Conservation (phyloP, 495 filamentous ascomycete species). For the Pseudotulostoma volvatum region DNA sequence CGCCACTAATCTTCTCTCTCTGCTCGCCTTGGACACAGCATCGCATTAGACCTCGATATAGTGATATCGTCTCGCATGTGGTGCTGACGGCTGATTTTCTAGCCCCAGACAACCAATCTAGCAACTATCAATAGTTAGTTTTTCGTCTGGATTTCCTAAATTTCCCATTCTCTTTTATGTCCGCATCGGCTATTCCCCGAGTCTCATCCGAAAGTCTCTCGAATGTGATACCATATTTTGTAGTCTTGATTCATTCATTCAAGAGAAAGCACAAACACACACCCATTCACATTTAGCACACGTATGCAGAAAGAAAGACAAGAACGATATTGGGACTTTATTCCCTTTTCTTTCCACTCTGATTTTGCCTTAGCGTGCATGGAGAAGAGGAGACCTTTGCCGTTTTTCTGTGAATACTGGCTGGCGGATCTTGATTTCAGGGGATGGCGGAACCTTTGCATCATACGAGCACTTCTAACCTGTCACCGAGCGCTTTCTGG, state of each 20-base stretch:
- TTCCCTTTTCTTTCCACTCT: neutral
- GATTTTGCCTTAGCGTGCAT: neutral
- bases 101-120: slow-evolving; percentile 8
- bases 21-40: slow-evolving; percentile 5
- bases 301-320: neutral
- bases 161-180: neutral
- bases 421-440: slow-evolving; percentile 1
- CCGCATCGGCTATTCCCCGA: neutral
- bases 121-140: slow-evolving; percentile 3
- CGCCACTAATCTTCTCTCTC: slow-evolving; percentile 1
- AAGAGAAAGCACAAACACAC: neutral
- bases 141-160: slow-evolving; percentile 1
- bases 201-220: slow-evolving; percentile 1
- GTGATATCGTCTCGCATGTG: slow-evolving; percentile 6
- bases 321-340: neutral
- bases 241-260: neutral
- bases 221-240: slow-evolving; percentile 2
- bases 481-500: slow-evolving; percentile 1
- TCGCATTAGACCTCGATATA: slow-evolving; percentile 5
- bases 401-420: slow-evolving; percentile 1
- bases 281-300: too few relatives aligned
- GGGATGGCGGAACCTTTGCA: slow-evolving; percentile 2
- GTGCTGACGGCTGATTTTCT: slow-evolving; percentile 7
- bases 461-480: slow-evolving; percentile 1
- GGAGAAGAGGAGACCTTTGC: neutral